Evolutionary conservation across 352 stramenopile species (phyloP).

Genomic region (Pythium myriotylum): DNA sequence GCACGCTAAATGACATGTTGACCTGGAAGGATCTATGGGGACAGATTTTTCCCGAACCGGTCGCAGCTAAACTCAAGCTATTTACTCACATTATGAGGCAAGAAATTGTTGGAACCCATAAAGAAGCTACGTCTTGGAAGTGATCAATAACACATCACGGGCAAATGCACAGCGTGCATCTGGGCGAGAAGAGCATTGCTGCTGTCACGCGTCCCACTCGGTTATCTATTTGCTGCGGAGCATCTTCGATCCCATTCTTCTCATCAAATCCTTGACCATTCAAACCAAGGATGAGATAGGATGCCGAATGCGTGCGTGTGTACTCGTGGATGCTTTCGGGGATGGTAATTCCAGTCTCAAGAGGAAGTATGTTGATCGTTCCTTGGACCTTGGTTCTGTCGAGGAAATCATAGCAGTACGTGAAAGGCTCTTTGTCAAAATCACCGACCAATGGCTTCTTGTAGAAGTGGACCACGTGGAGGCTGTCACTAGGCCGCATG

Average conservation of each 20-base stretch:
- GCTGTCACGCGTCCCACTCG: conserved; percentile 38
- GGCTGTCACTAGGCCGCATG: conserved; percentile 41
- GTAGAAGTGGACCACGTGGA: conserved; percentile 70
- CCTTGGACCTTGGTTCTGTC: conserved; percentile 33
- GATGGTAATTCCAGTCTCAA: conserved; percentile 42
- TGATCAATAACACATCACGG: conserved; percentile 23
- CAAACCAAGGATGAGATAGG: conserved; percentile 52
- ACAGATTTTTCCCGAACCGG: conserved; percentile 19
- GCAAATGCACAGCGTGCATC: conserved; percentile 56
- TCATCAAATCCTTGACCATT: conserved; percentile 28
- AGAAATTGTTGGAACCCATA: conserved; percentile 12
- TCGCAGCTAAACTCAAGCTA: conserved; percentile 32
- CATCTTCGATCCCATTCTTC: neutral
- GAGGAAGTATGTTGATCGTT: conserved; percentile 38
- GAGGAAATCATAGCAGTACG: conserved; percentile 39
- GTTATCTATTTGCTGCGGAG: conserved; percentile 8
- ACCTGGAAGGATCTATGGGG: conserved; percentile 2
- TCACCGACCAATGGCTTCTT: conserved; percentile 42
- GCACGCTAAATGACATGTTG: conserved; percentile 43
- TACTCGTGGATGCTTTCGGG: conserved; percentile 65
- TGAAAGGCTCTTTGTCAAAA: conserved; percentile 39
- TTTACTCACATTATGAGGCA: conserved; percentile 24
- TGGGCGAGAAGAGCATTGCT: conserved; percentile 59
- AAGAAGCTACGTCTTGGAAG: neutral
- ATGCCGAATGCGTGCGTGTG: conserved; percentile 35